These are phyloP conservation scores for Mycena maculata DNA, from an alignment of 768 basidiomycete species.

Conservation along the genomic window DNA sequence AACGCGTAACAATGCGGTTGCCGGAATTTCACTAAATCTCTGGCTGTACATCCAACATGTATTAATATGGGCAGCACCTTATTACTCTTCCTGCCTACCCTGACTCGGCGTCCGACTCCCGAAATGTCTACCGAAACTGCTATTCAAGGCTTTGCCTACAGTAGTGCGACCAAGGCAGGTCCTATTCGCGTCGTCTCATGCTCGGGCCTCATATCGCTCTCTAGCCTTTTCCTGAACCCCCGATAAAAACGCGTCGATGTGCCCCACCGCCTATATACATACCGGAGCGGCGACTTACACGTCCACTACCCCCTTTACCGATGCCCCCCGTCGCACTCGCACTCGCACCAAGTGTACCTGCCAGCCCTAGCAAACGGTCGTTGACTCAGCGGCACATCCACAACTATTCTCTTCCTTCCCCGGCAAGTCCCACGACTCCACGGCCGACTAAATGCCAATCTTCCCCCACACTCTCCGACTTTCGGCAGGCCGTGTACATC, in stretches of 20 bases:
- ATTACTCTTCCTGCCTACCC: no score
- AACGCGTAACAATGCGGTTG: no score
- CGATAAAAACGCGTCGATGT: constrained; percentile 27
- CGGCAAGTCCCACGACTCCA: constrained; percentile 6
- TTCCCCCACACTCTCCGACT: constrained; percentile 27
- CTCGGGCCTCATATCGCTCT: constrained; percentile 17
- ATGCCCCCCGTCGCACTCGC: constrained; percentile 16
- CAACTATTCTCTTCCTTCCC: constrained; percentile 31
- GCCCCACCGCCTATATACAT: constrained; percentile 18
- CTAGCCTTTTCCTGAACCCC: constrained; percentile 14
- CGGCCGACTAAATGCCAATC: constrained; percentile 24
- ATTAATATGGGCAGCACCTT: no score
- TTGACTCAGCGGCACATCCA: constrained; percentile 32
- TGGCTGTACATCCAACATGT: no score
- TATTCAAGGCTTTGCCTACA: neutral
- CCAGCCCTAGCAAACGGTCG: constrained; percentile 16
- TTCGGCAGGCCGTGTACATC: constrained; percentile 31
- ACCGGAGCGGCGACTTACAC: neutral
- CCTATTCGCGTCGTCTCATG: constrained; percentile 27
- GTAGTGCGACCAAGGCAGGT: constrained; percentile 3
- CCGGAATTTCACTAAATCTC: no score
- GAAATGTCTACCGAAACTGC: constrained; percentile 23
- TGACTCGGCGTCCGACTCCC: constrained; percentile 2
- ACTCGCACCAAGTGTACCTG: neutral
- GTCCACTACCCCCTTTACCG: constrained; percentile 1